Evolutionary conservation across 176 grass and related monocot genomes (phyloP).

Genomic region (Zizania latifolia): DNA sequence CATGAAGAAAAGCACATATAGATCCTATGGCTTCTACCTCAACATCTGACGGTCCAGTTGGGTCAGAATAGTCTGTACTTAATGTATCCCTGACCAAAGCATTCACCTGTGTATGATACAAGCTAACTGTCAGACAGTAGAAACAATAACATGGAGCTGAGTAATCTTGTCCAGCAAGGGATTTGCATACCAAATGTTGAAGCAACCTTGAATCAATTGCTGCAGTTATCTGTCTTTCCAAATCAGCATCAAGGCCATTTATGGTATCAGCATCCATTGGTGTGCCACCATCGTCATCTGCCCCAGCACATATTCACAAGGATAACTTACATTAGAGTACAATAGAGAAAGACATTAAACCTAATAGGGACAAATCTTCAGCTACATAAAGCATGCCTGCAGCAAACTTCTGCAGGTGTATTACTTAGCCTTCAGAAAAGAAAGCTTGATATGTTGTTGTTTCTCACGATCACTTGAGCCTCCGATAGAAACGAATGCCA

Average conservation of each 20-base stretch:
- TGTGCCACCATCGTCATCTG: constrained; percentile 56
- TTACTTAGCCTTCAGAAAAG: no score
- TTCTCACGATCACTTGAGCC: neutral
- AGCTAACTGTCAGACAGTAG: constrained; percentile 32
- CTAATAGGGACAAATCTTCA: neutral
- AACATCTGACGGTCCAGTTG: constrained; percentile 46
- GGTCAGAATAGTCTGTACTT: constrained; percentile 46
- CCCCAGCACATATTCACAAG: constrained; percentile 34
- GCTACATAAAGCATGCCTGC: neutral
- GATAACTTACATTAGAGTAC: constrained; percentile 3
- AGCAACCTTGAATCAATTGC: constrained; percentile 84
- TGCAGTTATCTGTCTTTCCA: constrained; percentile 66
- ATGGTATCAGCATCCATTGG: constrained; percentile 66
- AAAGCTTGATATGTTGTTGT: neutral
- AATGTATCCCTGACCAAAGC: constrained; percentile 57
- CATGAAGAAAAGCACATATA: constrained; percentile 95
- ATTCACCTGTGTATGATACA: constrained; percentile 70
- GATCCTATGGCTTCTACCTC: constrained; percentile 84
- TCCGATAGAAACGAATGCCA: neutral
- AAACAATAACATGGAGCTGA: constrained; percentile 19
- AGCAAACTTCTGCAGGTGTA: no score
- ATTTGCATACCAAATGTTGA: constrained; percentile 66
- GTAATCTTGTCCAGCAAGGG: neutral
- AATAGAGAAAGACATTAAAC: neutral
- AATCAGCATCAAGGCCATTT: constrained; percentile 57